Evolutionary conservation across 257 asterid genomes (phyloP), one percentile per base, ranked within the genome.

Genomic region (Jacaranda mimosifolia): DNA sequence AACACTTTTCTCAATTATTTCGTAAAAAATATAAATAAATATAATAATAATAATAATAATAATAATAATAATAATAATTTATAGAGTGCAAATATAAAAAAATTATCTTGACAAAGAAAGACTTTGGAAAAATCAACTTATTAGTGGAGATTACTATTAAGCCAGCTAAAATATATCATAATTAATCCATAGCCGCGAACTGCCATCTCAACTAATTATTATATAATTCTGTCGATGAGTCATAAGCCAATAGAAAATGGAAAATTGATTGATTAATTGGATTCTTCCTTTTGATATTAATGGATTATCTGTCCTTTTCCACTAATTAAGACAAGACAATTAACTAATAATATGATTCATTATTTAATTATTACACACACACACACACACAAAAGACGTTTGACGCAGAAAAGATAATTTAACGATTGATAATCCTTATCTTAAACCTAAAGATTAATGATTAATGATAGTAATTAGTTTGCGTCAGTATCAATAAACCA

Each of bases 181-280:
- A 74, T 43, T 65, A 79, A 66, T 17, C 63, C 36, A 56, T 77
- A 68, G 15, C 71, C 66, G 18, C 71, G 81, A 86, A 77, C 75
- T 65, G 79, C 68, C 82, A 62, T 80, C 82, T 74, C 73, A 80
- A 84, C 77, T 35, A 21, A 76, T 60, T 64, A 62, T 38, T 40
- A 63, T 43, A 79, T 70, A 35, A 68, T 46, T 14, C 56, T 46
- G 43, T 68, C 43, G 72, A 18, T 86, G 91, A 89, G 72, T 82
- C 90, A 81, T 63, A 35, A 82, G 70, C 87, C 84, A 86, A 83
- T 77, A 68, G 63, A 59, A 83, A 74, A 77, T 46, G 56, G 60
- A 59, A 38, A 56, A 52, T 51, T 67, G 67, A 74, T 79, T 69
- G 68, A 65, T 45, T 63, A 39, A 48, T 72, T 79, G 7, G 55